Conservation (phyloP, 306 rosid genomes). For the Quercus parvula region DNA sequence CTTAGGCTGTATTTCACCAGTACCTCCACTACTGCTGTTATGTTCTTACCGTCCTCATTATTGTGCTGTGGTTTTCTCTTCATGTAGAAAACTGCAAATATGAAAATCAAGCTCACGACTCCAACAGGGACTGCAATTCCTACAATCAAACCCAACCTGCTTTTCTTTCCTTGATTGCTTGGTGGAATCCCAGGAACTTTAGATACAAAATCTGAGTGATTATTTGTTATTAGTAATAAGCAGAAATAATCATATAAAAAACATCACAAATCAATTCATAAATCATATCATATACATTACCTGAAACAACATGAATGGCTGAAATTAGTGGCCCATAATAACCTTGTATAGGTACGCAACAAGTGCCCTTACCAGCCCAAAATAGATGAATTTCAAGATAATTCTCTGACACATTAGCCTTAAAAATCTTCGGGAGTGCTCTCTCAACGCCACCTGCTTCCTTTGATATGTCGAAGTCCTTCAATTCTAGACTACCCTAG, state of each 20-base stretch:
- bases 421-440: conserved; percentile 21
- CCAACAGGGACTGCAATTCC: conserved; percentile 62
- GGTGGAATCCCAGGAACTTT: conserved; percentile 49
- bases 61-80: conserved; percentile 38
- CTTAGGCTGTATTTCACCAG: too few relatives aligned
- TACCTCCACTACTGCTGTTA: too few relatives aligned
- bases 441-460: conserved; percentile 48
- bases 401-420: conserved; percentile 50
- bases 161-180: conserved; percentile 27
- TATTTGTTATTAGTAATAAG: neutral
- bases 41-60: conserved; percentile 53
- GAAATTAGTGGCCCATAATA: conserved; percentile 74
- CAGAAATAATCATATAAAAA: neutral
- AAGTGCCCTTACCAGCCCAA: conserved; percentile 93
- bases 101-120: conserved; percentile 32
- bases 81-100: conserved; percentile 27
- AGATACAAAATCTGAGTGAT: conserved; percentile 53
- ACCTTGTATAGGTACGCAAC: conserved; percentile 56
- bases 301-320: conserved; percentile 65
- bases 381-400: conserved; percentile 72
- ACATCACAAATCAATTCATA: neutral
- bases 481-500: conserved; percentile 50
- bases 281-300: conserved; percentile 28
- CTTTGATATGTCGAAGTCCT: conserved; percentile 64
- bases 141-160: conserved; percentile 44